Percentiles rank a stretch among this genome's conserved stretches.
Evolutionary conservation across 164 flowering plant species (phyloP).

Genomic region (Umbellularia californica): DNA sequence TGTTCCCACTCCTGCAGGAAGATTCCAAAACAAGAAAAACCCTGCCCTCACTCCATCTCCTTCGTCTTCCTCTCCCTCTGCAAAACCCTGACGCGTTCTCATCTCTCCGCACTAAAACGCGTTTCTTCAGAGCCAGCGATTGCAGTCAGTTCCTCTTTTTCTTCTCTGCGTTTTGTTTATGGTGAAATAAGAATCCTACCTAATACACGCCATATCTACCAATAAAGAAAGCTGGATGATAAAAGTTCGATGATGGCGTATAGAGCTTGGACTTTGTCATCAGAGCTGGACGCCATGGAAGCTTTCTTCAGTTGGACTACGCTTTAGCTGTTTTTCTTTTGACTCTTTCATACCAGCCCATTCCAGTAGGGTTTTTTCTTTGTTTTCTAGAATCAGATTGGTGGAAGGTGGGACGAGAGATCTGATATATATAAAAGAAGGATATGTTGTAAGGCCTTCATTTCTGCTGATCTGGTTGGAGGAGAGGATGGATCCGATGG

Average conservation of each 20-base stretch:
- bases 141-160: background rate
- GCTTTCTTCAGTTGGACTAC: slow-evolving; percentile 3
- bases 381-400: background rate
- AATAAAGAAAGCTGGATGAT: background rate
- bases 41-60: too few species aligned
- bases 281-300: background rate
- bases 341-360: background rate
- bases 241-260: background rate
- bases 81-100: too few species aligned
- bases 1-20: too few species aligned
- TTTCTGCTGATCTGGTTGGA: background rate
- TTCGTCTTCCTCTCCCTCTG: too few species aligned
- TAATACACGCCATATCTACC: too few species aligned
- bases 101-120: too few species aligned
- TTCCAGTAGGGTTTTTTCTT: background rate
- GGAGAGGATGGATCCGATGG: background rate
- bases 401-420: background rate
- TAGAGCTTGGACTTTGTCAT: slow-evolving; percentile 7
- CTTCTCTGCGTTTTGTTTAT: background rate
- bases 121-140: too few species aligned
- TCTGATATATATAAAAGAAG: background rate
- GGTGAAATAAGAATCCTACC: background rate
- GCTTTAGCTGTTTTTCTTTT: background rate
- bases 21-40: too few species aligned
- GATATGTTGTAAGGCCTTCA: background rate